A percentile compares a stretch with the other conserved stretches of the same genome.
Conservation (phyloP, 352 stramenopile genomes). For the Globisporangium iwayamae region DNA sequence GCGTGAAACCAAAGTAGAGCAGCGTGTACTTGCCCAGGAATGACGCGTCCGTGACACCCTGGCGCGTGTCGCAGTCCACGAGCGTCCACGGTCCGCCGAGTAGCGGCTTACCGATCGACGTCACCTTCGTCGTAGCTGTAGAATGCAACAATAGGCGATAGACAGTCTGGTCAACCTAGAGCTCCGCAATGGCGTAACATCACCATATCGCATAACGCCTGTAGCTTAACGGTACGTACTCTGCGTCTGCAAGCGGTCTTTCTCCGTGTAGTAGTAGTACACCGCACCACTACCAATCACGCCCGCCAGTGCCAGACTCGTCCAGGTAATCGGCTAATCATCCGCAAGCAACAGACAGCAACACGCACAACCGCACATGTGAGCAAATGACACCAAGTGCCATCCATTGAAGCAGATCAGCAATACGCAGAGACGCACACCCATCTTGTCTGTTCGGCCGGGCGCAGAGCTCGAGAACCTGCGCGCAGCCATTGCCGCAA, state of each 20-base stretch:
- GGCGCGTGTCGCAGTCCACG: conserved; percentile 86
- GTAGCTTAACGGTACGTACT: conserved; percentile 30
- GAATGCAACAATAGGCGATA: not conserved
- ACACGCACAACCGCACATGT: not conserved
- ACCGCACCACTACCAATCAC: conserved; percentile 69
- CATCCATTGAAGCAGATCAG: not conserved
- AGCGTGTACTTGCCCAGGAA: conserved; percentile 94
- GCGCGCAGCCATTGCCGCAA: conserved; percentile 13
- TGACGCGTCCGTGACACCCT: conserved; percentile 87
- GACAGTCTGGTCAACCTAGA: conserved; percentile 1
- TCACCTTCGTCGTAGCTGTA: conserved; percentile 81
- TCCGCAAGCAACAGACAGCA: not conserved
- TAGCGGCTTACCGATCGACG: conserved; percentile 87
- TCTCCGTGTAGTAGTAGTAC: conserved; percentile 89
- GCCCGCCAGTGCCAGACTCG: conserved; percentile 69
- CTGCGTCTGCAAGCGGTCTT: conserved; percentile 84
- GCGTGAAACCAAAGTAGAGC: conserved; percentile 99
- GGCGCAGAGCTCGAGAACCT: conserved; percentile 34
- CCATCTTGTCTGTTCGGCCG: conserved; percentile 57
- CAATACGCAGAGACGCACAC: conserved; percentile 28
- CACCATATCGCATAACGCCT: not conserved
- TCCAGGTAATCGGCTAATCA: conserved; percentile 74
- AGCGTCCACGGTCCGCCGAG: conserved; percentile 92
- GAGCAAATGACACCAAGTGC: not conserved
- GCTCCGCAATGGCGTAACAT: not conserved